Evolutionary conservation across 1,139 yeast genomes (phyloP).

Genomic region (Taphrina flavorubra): DNA sequence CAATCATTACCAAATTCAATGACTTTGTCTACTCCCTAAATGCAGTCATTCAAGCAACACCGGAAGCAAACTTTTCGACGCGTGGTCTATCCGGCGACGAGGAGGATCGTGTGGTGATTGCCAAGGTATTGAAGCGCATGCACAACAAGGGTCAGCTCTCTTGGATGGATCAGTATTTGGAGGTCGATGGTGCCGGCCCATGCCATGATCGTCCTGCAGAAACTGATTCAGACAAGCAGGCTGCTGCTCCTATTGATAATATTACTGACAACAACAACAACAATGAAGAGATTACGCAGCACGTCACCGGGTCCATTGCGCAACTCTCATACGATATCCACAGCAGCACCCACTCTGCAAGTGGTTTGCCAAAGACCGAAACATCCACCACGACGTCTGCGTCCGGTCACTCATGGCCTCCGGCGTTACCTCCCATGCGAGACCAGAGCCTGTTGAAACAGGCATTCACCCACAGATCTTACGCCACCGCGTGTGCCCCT

Average conservation of each 20-base stretch:
- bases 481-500: constrained; percentile 51
- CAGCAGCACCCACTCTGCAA: neutral
- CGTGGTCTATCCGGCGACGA: constrained; percentile 11
- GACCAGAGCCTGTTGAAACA: constrained; percentile 66
- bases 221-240: constrained; percentile 26
- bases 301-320: neutral
- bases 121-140: constrained; percentile 39
- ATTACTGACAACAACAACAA: too few species aligned
- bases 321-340: constrained; percentile 1
- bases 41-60: constrained; percentile 14
- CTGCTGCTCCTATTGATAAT: neutral
- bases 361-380: too few species aligned
- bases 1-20: constrained; percentile 13
- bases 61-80: constrained; percentile 30
- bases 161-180: constrained; percentile 41
- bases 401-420: constrained; percentile 54
- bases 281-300: neutral
- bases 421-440: constrained; percentile 70
- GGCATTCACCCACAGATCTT: constrained; percentile 83
- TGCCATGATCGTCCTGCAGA: constrained; percentile 20
- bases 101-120: constrained; percentile 36
- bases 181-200: constrained; percentile 12
- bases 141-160: constrained; percentile 30
- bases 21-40: constrained; percentile 11
- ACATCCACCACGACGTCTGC: too few species aligned